phyloP scores from a whole-genome alignment of 257 asterid species.

The Pogostemon cablin region DNA sequence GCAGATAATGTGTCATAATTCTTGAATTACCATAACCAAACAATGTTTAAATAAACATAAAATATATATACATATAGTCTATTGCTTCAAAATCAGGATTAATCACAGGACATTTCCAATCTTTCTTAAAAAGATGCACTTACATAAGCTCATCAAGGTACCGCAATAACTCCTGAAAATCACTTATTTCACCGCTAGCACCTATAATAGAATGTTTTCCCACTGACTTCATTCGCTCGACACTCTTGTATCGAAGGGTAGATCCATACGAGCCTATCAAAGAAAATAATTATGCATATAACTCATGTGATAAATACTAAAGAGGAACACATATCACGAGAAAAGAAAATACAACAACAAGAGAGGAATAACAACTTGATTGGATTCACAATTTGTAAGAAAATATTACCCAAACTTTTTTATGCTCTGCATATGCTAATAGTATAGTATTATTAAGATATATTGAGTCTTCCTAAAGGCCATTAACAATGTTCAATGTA shows the following conservation, averaged over 20 bases:
- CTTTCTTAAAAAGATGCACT: constrained; percentile 32
- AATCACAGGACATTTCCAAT: not conserved
- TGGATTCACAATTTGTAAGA: no score
- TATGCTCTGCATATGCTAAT: no score
- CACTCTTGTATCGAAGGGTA: constrained; percentile 91
- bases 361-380: no score
- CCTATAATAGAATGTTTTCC: constrained; percentile 97
- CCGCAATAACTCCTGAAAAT: constrained; percentile 92
- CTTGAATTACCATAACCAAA: constrained; percentile 13
- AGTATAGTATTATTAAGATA: no score
- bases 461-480: not conserved
- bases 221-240: constrained; percentile 85
- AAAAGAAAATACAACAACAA: no score
- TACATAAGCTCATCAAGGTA: constrained; percentile 87
- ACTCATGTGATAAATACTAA: no score
- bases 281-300: constrained; percentile 12
- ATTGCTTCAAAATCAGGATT: not conserved
- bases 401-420: no score
- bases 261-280: constrained; percentile 92
- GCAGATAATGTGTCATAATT: constrained; percentile 27
- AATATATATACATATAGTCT: not conserved
- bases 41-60: not conserved
- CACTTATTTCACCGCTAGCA: constrained; percentile 97
- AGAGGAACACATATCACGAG: no score
- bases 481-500: constrained; percentile 2